Conservation (phyloP, 2,329 filamentous ascomycete species). For the Fusarium circinatum region DNA sequence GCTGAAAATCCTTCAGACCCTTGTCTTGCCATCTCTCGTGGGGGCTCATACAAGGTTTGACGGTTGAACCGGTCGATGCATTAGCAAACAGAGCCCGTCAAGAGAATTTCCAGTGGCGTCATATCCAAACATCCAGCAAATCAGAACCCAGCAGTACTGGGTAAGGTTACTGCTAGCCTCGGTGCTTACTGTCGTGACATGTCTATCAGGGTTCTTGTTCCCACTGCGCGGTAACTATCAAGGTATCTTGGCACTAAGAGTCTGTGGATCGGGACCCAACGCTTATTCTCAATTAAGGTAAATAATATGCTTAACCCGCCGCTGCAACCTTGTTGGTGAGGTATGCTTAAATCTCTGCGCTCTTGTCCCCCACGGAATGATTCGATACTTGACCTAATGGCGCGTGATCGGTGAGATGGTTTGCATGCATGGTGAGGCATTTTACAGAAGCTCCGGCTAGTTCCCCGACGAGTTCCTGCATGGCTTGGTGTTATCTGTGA, state of each 20-base stretch:
- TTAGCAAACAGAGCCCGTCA: neutral
- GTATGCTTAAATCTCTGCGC: neutral
- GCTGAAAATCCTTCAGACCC: neutral
- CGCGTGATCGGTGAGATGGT: neutral
- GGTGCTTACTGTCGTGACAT: constrained; percentile 1
- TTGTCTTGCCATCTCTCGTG: neutral
- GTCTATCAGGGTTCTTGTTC: constrained; percentile 42
- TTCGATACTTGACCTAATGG: neutral
- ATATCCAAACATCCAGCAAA: constrained; percentile 15
- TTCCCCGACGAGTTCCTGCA: neutral
- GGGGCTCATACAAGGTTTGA: constrained; percentile 9
- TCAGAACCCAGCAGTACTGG: neutral
- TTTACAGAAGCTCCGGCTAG: neutral
- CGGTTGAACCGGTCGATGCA: neutral
- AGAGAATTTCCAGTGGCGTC: constrained; percentile 1
- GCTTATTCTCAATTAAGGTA: constrained; percentile 25
- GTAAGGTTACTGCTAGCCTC: neutral
- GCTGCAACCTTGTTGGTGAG: constrained; percentile 10
- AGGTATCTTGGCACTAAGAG: constrained; percentile 29
- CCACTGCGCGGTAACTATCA: constrained; percentile 39
- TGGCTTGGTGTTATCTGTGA: fast-evolving
- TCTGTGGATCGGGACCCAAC: neutral
- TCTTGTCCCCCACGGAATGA: too few species aligned
- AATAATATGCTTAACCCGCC: constrained; percentile 42
- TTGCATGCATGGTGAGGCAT: constrained; percentile 18